A percentile compares a stretch with the other conserved stretches of the same genome.
Conservation (phyloP, 805 yeast genomes). For the Cyberlindnera saturnus region DNA sequence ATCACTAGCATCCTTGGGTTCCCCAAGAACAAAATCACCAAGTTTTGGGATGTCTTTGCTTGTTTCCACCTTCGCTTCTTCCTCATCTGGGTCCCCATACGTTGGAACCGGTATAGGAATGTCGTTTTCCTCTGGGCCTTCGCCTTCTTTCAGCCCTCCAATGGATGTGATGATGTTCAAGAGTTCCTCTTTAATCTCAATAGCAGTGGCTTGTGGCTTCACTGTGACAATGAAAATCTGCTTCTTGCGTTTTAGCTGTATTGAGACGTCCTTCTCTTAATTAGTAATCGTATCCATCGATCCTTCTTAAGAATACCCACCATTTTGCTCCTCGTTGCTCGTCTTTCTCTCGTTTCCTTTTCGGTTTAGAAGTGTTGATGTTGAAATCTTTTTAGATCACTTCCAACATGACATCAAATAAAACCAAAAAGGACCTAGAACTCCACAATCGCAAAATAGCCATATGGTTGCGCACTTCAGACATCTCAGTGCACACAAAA, state of each 20-base stretch:
- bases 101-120: slow-evolving; percentile 32
- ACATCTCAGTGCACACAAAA: slow-evolving; percentile 22
- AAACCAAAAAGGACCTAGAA: neutral
- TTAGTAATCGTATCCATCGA: neutral
- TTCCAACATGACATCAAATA: too few species aligned
- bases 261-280: neutral
- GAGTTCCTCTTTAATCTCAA: slow-evolving; percentile 26
- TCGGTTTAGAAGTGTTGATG: neutral
- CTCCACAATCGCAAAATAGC: neutral
- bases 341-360: neutral
- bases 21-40: slow-evolving; percentile 13
- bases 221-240: slow-evolving; percentile 29
- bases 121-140: slow-evolving; percentile 21
- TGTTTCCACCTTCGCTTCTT: slow-evolving; percentile 21
- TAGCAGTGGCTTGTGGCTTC: slow-evolving; percentile 18
- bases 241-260: slow-evolving; percentile 29
- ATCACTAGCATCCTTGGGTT: slow-evolving; percentile 15
- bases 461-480: slow-evolving; percentile 27
- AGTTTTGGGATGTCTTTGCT: slow-evolving; percentile 8
- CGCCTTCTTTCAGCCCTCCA: slow-evolving; percentile 38
- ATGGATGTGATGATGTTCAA: slow-evolving; percentile 35
- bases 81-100: slow-evolving; percentile 25
- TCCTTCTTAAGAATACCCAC: neutral
- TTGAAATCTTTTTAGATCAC: too few species aligned
- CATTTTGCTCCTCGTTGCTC: neutral